Evolutionary conservation across 495 filamentous ascomycete species (phyloP).

Genomic region (Penicillium verhagenii): DNA sequence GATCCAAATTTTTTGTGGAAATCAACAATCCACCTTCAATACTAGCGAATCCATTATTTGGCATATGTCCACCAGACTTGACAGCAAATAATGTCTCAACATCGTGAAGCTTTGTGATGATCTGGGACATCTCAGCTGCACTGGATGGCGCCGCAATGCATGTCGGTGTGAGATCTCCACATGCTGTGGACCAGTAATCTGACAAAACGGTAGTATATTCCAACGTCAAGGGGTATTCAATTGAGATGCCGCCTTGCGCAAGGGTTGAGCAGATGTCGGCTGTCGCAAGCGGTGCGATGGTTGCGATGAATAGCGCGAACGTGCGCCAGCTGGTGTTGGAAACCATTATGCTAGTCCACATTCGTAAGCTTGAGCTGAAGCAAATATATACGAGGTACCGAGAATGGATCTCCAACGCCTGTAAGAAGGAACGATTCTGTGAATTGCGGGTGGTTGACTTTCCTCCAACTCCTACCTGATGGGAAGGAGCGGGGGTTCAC

Average conservation of each 20-base stretch:
- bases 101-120: slow-evolving; percentile 39
- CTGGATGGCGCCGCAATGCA: slow-evolving; percentile 42
- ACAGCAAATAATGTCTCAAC: slow-evolving; percentile 38
- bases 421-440: not conserved
- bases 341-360: slow-evolving; percentile 14
- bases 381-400: too few species aligned
- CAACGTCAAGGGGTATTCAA: slow-evolving; percentile 28
- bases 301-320: slow-evolving; percentile 19
- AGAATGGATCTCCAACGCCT: too few species aligned
- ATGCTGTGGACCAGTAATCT: slow-evolving; percentile 43
- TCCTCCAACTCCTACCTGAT: not conserved
- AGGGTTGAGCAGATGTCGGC: slow-evolving; percentile 41
- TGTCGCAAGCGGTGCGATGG: slow-evolving; percentile 18
- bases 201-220: slow-evolving; percentile 27
- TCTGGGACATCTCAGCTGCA: slow-evolving; percentile 35
- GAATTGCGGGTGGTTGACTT: not conserved
- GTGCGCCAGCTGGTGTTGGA: slow-evolving; percentile 20
- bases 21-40: slow-evolving; percentile 41
- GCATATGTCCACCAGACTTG: slow-evolving; percentile 47
- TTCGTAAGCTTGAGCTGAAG: too few species aligned
- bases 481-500: not conserved
- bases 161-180: slow-evolving; percentile 39
- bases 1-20: slow-evolving; percentile 38
- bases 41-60: slow-evolving; percentile 44
- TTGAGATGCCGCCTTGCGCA: slow-evolving; percentile 25